These are phyloP conservation scores for Aphanomyces stellatus DNA, from an alignment of 352 stramenopile species.

Conservation along the genomic window DNA sequence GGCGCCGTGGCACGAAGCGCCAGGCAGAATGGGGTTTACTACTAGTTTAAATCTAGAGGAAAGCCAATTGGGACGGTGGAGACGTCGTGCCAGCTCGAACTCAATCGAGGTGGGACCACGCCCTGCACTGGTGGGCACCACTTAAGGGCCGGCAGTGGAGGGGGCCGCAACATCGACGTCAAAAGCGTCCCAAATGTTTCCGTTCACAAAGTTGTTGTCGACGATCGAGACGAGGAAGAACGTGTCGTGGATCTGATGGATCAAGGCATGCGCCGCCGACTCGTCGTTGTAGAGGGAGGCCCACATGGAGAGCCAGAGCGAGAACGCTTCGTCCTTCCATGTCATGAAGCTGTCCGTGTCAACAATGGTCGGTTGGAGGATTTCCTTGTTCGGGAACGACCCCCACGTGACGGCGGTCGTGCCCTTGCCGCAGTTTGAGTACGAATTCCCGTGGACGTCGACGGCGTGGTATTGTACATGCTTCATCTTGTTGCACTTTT, in stretches of 20 bases:
- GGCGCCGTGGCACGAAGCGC: not conserved
- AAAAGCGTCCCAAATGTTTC: constrained; percentile 81
- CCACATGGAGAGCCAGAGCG: constrained; percentile 94
- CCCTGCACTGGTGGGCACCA: constrained; percentile 8
- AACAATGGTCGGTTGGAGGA: constrained; percentile 96
- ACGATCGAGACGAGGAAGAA: constrained; percentile 98
- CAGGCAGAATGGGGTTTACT: not conserved
- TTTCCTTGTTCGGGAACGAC: constrained; percentile 95
- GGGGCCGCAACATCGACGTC: constrained; percentile 22
- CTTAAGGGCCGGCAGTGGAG: constrained; percentile 17
- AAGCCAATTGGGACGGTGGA: not conserved
- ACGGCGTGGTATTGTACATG: constrained; percentile 88
- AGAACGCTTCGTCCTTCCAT: constrained; percentile 96
- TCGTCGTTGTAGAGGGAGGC: constrained; percentile 93
- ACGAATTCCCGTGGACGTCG: constrained; percentile 83
- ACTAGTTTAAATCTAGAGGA: too few species aligned
- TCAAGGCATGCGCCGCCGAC: constrained; percentile 79
- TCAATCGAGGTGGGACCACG: not conserved
- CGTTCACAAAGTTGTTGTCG: constrained; percentile 95
- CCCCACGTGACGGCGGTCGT: constrained; percentile 97
- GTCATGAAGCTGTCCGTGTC: constrained; percentile 95
- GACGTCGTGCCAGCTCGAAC: not conserved
- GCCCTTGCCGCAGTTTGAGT: constrained; percentile 83
- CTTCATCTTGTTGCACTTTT: constrained; percentile 70
- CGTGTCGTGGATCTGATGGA: constrained; percentile 94